A percentile compares a stretch with the other conserved stretches of the same genome.
These are phyloP conservation scores for Pleurostoma richardsiae DNA, from an alignment of 2,329 filamentous ascomycete genomes.

Conservation along the genomic window DNA sequence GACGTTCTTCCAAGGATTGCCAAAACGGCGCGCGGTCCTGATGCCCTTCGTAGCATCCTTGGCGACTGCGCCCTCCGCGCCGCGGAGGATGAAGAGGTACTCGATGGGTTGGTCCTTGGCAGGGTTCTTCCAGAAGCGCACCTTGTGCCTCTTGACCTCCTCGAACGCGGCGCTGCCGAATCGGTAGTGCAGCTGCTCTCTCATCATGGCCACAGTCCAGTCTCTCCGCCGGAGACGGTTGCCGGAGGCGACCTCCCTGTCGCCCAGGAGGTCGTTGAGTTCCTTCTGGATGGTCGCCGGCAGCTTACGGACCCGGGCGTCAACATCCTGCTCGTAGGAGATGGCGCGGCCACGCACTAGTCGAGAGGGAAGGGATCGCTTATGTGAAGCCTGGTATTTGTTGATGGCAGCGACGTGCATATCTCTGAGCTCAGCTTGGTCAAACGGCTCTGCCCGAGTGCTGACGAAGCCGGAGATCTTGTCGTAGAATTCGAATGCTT, in stretches of 20 bases:
- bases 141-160: conserved; percentile 14
- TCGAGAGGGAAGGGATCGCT: conserved; percentile 12
- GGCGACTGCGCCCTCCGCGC: conserved; percentile 11
- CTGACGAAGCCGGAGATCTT: not conserved
- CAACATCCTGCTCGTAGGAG: conserved; percentile 19
- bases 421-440: conserved; percentile 16
- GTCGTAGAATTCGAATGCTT: conserved; percentile 5
- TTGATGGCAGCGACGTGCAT: conserved; percentile 14
- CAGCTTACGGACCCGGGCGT: conserved; percentile 14
- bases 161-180: conserved; percentile 12
- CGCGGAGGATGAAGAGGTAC: conserved; percentile 16
- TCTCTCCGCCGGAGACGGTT: conserved; percentile 14
- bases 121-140: conserved; percentile 16
- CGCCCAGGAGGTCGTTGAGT: conserved; percentile 13
- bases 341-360: conserved; percentile 11
- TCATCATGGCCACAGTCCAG: conserved; percentile 18
- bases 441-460: conserved; percentile 6
- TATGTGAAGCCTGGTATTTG: conserved; percentile 12
- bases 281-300: conserved; percentile 10
- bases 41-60: conserved; percentile 5
- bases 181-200: conserved; percentile 14
- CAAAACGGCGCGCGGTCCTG: conserved; percentile 2
- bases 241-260: conserved; percentile 11
- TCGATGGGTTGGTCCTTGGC: conserved; percentile 5
- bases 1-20: conserved; percentile 16